Conservation (phyloP, 225 moss, liverwort and hornwort genomes). For the Polytrichum formosum region DNA sequence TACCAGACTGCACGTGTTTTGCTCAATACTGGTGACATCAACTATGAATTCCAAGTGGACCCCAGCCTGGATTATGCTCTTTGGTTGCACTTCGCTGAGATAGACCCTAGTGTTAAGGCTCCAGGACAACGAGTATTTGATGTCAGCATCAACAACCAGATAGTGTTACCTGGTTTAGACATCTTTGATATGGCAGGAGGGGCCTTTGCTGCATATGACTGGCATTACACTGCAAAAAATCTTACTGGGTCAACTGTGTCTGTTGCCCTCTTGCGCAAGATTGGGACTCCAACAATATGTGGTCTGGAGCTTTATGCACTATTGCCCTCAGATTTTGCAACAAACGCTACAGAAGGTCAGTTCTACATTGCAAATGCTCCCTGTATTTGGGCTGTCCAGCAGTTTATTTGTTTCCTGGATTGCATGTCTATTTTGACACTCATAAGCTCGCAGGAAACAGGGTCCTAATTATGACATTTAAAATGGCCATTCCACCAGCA, state of each 20-base stretch:
- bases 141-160: conserved; percentile 43
- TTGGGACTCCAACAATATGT: conserved; percentile 33
- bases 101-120: conserved; percentile 44
- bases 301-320: conserved; percentile 63
- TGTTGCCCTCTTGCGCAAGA: conserved; percentile 22
- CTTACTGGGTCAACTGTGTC: conserved; percentile 36
- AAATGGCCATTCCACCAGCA: no score
- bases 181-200: conserved; percentile 57
- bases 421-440: no score
- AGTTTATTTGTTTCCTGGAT: neutral
- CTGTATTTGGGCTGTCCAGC: neutral
- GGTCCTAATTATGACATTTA: no score
- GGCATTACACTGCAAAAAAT: conserved; percentile 47
- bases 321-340: conserved; percentile 32
- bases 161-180: conserved; percentile 49
- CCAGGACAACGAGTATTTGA: conserved; percentile 76
- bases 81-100: conserved; percentile 92
- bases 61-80: conserved; percentile 72
- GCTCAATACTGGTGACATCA: conserved; percentile 18
- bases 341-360: conserved; percentile 20
- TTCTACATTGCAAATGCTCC: no score
- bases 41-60: conserved; percentile 59
- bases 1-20: conserved; percentile 71
- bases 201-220: conserved; percentile 45
- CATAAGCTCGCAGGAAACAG: no score